Percentiles rank a stretch among this genome's conserved stretches.
These are phyloP conservation scores for Acorus gramineus DNA, from an alignment of 106 monocot genomes.

Conservation along the genomic window DNA sequence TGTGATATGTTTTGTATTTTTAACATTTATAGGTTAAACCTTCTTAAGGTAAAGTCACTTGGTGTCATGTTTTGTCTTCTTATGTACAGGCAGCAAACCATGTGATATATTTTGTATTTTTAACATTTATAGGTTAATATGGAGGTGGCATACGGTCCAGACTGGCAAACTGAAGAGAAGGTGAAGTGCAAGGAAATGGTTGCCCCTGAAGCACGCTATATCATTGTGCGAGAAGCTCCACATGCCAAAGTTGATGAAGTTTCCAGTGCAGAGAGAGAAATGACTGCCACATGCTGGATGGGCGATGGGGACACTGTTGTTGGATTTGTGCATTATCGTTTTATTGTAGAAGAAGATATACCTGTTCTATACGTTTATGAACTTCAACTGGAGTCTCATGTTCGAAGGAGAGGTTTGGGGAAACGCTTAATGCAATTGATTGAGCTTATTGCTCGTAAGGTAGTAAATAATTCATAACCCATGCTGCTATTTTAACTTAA, in stretches of 20 bases:
- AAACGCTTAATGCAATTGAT: constrained; percentile 90
- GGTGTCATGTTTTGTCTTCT: too few species aligned
- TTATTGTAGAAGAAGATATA: constrained; percentile 75
- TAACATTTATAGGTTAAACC: constrained; percentile 53
- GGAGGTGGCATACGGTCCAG: constrained; percentile 65
- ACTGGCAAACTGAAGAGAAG: constrained; percentile 85
- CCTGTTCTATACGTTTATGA: constrained; percentile 93
- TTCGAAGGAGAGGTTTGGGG: constrained; percentile 70
- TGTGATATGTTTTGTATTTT: too few species aligned
- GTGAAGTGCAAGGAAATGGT: constrained; percentile 80
- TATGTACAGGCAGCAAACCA: too few species aligned
- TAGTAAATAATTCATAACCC: constrained; percentile 13
- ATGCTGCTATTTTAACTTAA: too few species aligned
- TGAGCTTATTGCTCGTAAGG: constrained; percentile 89
- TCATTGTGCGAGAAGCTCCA: constrained; percentile 43
- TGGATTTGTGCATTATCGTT: constrained; percentile 87
- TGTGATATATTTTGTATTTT: neutral
- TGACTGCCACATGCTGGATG: constrained; percentile 11
- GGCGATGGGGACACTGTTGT: constrained; percentile 35
- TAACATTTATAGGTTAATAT: constrained; percentile 56
- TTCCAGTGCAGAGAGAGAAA: constrained; percentile 14
- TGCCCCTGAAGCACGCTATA: constrained; percentile 75
- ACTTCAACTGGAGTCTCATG: constrained; percentile 65
- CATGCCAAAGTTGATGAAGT: constrained; percentile 6
- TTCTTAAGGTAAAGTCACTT: constrained; percentile 86